phyloP scores from a whole-genome alignment of 495 filamentous ascomycete genomes.

The Xylaria bambusicola region DNA sequence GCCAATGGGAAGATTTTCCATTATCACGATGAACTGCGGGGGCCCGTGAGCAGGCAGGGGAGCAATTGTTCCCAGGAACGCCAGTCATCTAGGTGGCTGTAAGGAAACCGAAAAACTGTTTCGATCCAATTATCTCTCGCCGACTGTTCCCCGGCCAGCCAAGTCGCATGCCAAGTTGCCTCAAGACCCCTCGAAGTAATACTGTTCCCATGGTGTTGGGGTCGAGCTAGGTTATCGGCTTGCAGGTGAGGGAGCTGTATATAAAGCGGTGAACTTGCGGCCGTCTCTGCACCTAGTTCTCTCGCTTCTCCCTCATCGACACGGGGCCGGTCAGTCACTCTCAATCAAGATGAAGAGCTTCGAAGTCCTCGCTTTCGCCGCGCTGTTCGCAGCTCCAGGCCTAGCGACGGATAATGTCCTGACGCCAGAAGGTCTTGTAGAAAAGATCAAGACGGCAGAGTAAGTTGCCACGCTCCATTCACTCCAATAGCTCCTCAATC shows the following conservation, averaged over 20 bases:
- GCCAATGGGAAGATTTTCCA: not conserved
- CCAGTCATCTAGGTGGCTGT: no score
- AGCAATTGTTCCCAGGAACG: no score
- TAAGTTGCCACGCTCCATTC: conserved; percentile 18
- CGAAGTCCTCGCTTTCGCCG: conserved; percentile 6
- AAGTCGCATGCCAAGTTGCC: not conserved
- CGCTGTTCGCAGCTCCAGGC: conserved; percentile 21
- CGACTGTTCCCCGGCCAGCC: not conserved
- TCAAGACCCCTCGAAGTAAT: not conserved
- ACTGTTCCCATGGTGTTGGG: no score
- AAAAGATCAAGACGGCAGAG: conserved; percentile 33
- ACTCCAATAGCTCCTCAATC: no score
- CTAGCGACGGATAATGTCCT: conserved; percentile 23
- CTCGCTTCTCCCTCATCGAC: not conserved
- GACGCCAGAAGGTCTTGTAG: conserved; percentile 30
- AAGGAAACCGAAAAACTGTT: not conserved
- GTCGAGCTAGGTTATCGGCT: no score
- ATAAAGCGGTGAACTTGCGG: conserved; percentile 4
- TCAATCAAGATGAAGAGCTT: conserved; percentile 15
- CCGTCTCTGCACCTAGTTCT: not conserved
- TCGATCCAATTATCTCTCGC: not conserved
- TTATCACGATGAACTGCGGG: not conserved
- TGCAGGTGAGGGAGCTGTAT: not conserved
- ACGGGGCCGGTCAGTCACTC: not conserved
- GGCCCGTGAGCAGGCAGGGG: not conserved